These are phyloP conservation scores for Cyclospora cayetanensis DNA, from an alignment of 169 alveolate species.

Conservation along the genomic window DNA sequence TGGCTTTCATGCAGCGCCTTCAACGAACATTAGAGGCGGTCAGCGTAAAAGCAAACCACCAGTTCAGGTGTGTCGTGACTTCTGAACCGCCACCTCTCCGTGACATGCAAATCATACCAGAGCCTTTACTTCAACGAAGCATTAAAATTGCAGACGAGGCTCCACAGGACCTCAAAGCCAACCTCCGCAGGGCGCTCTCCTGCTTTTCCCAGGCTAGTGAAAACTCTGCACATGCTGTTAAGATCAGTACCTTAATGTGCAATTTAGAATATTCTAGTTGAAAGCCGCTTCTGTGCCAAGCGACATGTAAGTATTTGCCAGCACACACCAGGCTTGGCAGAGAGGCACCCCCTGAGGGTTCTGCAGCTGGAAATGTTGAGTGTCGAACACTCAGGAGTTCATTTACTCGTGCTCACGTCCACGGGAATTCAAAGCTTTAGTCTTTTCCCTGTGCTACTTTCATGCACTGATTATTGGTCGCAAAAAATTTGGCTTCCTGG, in stretches of 20 bases:
- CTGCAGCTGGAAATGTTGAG: background rate
- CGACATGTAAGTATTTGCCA: too few relatives aligned
- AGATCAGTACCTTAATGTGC: too few relatives aligned
- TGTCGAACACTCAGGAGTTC: conserved; percentile 74
- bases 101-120: conserved; percentile 92
- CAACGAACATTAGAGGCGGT: conserved; percentile 67
- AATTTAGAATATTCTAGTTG: too few relatives aligned
- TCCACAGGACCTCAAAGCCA: conserved; percentile 93
- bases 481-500: conserved; percentile 96
- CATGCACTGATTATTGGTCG: conserved; percentile 96
- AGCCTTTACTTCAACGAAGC: conserved; percentile 90
- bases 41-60: conserved; percentile 78
- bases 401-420: conserved; percentile 87
- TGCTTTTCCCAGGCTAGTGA: conserved; percentile 85
- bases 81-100: conserved; percentile 96
- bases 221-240: too few relatives aligned
- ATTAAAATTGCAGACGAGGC: conserved; percentile 96
- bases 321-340: background rate
- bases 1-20: conserved; percentile 41
- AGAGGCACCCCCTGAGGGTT: background rate
- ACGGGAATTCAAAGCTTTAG: conserved; percentile 92
- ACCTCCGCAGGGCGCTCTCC: conserved; percentile 91
- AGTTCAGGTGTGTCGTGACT: conserved; percentile 94
- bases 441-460: conserved; percentile 95
- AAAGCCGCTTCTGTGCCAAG: too few relatives aligned